Percentiles rank a stretch among this genome's conserved stretches.
Conservation (phyloP, 768 basidiomycete species). For the Rhodosporidiobolus sp. region DNA sequence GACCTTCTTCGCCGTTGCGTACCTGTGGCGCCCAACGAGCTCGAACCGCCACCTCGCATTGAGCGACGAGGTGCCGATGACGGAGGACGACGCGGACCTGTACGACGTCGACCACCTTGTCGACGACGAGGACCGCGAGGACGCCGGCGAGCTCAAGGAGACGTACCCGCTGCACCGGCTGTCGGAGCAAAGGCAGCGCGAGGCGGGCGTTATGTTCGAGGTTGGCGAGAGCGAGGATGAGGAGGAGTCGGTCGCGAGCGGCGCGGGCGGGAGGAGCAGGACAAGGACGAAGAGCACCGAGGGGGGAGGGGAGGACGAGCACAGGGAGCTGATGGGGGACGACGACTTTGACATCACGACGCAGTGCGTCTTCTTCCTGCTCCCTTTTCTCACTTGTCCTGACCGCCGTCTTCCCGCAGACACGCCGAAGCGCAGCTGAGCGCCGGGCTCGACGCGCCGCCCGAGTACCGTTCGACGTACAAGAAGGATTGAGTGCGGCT, state of each 20-base stretch:
- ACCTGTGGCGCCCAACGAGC: slow-evolving; percentile 87
- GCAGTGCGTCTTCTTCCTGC: slow-evolving; percentile 11
- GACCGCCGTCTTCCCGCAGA: neutral
- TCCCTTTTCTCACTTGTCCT: neutral
- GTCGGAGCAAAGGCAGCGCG: neutral
- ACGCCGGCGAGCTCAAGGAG: slow-evolving; percentile 32
- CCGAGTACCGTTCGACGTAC: slow-evolving; percentile 3
- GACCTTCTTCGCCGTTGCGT: slow-evolving; percentile 75
- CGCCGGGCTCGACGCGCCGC: neutral
- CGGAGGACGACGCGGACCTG: slow-evolving; percentile 88
- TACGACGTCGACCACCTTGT: slow-evolving; percentile 83
- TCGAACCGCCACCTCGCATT: slow-evolving; percentile 87
- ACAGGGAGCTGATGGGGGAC: slow-evolving; percentile 6
- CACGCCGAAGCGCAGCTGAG: neutral
- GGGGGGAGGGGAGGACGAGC: neutral
- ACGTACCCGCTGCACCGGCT: slow-evolving; percentile 6
- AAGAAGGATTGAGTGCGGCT: neutral
- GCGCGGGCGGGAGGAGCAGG: neutral
- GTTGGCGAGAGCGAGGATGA: slow-evolving; percentile 21
- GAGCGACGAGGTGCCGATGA: slow-evolving; percentile 94
- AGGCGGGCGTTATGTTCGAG: neutral
- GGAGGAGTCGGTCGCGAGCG: slow-evolving; percentile 3
- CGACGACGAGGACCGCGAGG: slow-evolving; percentile 65
- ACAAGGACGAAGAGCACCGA: neutral
- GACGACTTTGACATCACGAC: slow-evolving; percentile 24